Conservation (phyloP, 352 stramenopile species). For the Thalassiosira ordinaria region DNA sequence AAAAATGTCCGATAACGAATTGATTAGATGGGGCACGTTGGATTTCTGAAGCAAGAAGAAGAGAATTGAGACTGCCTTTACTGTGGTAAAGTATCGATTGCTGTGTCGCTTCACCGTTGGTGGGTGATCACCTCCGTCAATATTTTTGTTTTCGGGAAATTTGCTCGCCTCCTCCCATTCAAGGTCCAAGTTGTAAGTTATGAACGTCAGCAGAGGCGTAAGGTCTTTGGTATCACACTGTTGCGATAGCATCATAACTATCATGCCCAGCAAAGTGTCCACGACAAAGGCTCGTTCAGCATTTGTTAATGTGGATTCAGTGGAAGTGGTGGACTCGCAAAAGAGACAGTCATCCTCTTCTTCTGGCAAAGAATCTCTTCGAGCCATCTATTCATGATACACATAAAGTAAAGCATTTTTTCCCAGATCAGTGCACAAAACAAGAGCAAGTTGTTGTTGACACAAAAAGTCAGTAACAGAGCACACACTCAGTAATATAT, state of each 20-base stretch:
- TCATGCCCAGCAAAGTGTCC: constrained; percentile 74
- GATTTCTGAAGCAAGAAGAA: constrained; percentile 74
- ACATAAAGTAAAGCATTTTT: no score
- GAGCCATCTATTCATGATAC: no score
- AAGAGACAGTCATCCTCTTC: no score
- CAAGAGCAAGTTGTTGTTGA: no score
- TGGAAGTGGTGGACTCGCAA: constrained; percentile 13
- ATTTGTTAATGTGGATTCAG: constrained; percentile 21
- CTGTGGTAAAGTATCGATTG: constrained; percentile 31
- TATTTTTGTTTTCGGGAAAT: constrained; percentile 25
- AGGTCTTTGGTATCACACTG: constrained; percentile 58
- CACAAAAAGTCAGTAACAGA: no score
- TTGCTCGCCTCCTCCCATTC: constrained; percentile 58
- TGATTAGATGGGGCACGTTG: constrained; percentile 56
- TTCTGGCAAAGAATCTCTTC: no score
- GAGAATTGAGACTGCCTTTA: constrained; percentile 67
- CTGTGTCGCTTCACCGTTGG: background rate
- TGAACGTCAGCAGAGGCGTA: constrained; percentile 67
- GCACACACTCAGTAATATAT: no score
- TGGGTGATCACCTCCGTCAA: background rate
- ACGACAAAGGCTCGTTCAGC: constrained; percentile 63
- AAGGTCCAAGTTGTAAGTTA: constrained; percentile 72
- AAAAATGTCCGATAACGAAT: constrained; percentile 68
- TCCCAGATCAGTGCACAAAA: no score
- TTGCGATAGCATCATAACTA: constrained; percentile 66